Evolutionary conservation across 1,284 basidiomycete species (phyloP).

Genomic region (Leccinum subfulvum): DNA sequence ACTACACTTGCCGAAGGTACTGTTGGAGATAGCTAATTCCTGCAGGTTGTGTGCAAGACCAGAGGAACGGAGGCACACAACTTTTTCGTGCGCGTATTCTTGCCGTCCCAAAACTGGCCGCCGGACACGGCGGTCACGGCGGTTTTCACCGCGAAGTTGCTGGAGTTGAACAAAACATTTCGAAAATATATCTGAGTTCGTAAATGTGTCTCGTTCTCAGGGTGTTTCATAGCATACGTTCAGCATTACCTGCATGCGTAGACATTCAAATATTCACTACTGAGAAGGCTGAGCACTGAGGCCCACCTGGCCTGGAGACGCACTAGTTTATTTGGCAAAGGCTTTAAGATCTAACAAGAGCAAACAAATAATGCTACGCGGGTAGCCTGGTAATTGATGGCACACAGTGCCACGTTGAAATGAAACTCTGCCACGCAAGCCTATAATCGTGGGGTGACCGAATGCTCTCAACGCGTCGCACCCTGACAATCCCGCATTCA

Average conservation of each 20-base stretch:
- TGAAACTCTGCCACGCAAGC: slow-evolving; percentile 42
- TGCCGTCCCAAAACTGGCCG: slow-evolving; percentile 90
- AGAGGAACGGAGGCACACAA: slow-evolving; percentile 84
- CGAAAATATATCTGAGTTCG: slow-evolving; percentile 89
- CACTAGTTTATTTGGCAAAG: slow-evolving; percentile 31
- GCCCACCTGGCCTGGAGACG: not conserved
- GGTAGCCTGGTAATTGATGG: not conserved
- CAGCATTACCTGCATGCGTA: not conserved
- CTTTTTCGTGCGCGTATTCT: slow-evolving; percentile 78
- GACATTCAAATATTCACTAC: not conserved
- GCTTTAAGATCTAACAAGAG: slow-evolving; percentile 34
- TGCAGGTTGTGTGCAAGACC: slow-evolving; percentile 77
- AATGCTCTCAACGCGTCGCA: slow-evolving; percentile 15
- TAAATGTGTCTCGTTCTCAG: slow-evolving; percentile 62
- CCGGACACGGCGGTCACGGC: slow-evolving; percentile 56
- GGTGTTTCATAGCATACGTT: slow-evolving; percentile 41
- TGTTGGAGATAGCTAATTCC: slow-evolving; percentile 85
- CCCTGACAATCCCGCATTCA: slow-evolving; percentile 21
- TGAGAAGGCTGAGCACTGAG: not conserved
- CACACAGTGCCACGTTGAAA: too few relatives aligned
- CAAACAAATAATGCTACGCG: slow-evolving; percentile 26
- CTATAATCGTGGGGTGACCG: slow-evolving; percentile 48
- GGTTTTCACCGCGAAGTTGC: slow-evolving; percentile 78
- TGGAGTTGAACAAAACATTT: slow-evolving; percentile 77
- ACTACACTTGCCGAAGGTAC: slow-evolving; percentile 53